phyloP scores from a whole-genome alignment of 768 basidiomycete genomes.

The Phlebiopsis gigantea region DNA sequence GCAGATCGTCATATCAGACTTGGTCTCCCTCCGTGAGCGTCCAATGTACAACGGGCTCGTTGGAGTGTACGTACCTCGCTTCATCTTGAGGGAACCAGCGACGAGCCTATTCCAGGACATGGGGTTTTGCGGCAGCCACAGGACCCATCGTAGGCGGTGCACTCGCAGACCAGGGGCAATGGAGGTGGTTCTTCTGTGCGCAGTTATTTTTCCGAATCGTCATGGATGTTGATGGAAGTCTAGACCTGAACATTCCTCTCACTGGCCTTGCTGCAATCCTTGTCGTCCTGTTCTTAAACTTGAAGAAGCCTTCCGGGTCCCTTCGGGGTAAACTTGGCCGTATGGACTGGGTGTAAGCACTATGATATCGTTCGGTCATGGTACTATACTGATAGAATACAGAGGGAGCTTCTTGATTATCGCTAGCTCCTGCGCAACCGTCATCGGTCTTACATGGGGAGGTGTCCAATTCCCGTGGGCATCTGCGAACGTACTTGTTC shows the following conservation, averaged over 20 bases:
- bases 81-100: neutral
- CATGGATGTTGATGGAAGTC: neutral
- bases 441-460: constrained; percentile 26
- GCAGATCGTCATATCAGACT: constrained; percentile 6
- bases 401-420: constrained; percentile 24
- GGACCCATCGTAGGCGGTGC: constrained; percentile 11
- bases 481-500: constrained; percentile 27
- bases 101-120: neutral
- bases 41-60: constrained; percentile 27
- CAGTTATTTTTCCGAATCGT: neutral
- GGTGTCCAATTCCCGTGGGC: constrained; percentile 32
- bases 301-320: constrained; percentile 23
- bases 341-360: constrained; percentile 27
- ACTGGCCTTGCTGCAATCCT: constrained; percentile 7
- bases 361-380: constrained; percentile 24
- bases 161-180: constrained; percentile 20
- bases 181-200: constrained; percentile 28
- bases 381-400: constrained; percentile 1
- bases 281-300: constrained; percentile 3
- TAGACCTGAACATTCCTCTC: constrained; percentile 32
- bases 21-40: constrained; percentile 10
- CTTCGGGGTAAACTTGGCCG: constrained; percentile 12
- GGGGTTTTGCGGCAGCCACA: constrained; percentile 3
- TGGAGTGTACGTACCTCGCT: constrained; percentile 17
- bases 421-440: constrained; percentile 12